Conservation (phyloP, 805 yeast species). For the Ogataea pini region DNA sequence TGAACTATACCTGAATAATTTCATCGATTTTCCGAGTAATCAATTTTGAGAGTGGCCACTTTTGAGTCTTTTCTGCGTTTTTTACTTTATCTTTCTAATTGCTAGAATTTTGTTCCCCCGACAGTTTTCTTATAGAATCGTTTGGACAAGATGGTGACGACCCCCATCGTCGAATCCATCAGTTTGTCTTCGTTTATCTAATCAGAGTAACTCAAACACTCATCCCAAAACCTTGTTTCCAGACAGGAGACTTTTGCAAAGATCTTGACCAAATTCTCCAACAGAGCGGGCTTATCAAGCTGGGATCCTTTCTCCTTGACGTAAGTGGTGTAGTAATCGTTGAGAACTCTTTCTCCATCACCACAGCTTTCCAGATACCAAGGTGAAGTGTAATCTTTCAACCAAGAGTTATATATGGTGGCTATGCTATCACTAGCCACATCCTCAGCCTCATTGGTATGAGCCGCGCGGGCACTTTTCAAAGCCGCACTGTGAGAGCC, state of each 20-base stretch:
- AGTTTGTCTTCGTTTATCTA: neutral
- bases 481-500: conserved; percentile 23
- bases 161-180: neutral
- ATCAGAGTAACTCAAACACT: conserved; percentile 16
- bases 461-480: neutral
- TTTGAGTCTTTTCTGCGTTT: conserved; percentile 1
- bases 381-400: conserved; percentile 58
- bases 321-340: conserved; percentile 11
- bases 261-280: conserved; percentile 49
- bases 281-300: conserved; percentile 44
- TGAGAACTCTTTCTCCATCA: conserved; percentile 49
- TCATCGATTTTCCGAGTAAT: conserved; percentile 11
- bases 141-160: neutral
- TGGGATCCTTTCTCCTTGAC: conserved; percentile 32
- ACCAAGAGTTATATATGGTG: conserved; percentile 52
- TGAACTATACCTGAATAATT: conserved; percentile 9
- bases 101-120: conserved; percentile 2
- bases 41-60: neutral
- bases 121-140: neutral
- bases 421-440: neutral
- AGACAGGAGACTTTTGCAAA: conserved; percentile 59
- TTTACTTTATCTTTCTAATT: neutral
- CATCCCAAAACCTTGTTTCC: conserved; percentile 74
- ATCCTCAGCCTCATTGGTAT: conserved; percentile 29
- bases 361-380: conserved; percentile 56